phyloP scores from a whole-genome alignment of 2,329 filamentous ascomycete genomes.

The Fusarium kyushuense region DNA sequence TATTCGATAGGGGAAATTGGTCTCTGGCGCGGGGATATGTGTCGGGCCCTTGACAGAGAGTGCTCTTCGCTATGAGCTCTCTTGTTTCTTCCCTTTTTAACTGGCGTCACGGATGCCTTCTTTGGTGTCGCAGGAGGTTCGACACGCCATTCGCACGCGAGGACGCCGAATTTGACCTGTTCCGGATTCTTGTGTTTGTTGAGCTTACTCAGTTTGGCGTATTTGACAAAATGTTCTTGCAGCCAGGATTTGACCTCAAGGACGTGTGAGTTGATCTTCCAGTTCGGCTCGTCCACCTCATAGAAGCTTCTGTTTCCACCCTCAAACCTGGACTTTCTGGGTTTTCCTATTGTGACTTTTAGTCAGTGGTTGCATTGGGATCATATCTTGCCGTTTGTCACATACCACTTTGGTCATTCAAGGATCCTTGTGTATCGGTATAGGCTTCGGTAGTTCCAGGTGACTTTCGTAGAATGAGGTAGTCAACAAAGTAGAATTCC shows the following conservation, averaged over 20 bases:
- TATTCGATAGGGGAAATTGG: background rate
- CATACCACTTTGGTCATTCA: slow-evolving; percentile 19
- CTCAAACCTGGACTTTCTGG: slow-evolving; percentile 26
- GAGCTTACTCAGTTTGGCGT: slow-evolving; percentile 52
- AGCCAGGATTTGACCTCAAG: slow-evolving; percentile 56
- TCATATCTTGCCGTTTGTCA: background rate
- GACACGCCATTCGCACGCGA: slow-evolving; percentile 58
- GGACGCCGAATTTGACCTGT: slow-evolving; percentile 56
- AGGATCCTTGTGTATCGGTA: background rate
- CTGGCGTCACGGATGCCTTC: slow-evolving; percentile 18
- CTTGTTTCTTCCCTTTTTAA: slow-evolving; percentile 48
- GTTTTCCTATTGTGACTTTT: slow-evolving; percentile 6
- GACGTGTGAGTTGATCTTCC: slow-evolving; percentile 54
- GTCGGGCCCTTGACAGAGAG: slow-evolving; percentile 34
- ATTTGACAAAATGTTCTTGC: slow-evolving; percentile 53
- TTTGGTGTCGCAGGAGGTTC: slow-evolving; percentile 33
- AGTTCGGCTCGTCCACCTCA: slow-evolving; percentile 52
- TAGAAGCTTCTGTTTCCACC: slow-evolving; percentile 48
- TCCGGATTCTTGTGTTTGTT: slow-evolving; percentile 51
- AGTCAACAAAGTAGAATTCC: slow-evolving; percentile 60
- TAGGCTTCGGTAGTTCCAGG: background rate
- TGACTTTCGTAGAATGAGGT: slow-evolving; percentile 53
- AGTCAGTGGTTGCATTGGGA: slow-evolving; percentile 14
- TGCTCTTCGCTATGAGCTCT: slow-evolving; percentile 45
- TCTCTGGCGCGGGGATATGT: slow-evolving; percentile 13